These are phyloP conservation scores for Magnusiomyces ingens DNA, from an alignment of 1,139 yeast species.

Conservation along the genomic window DNA sequence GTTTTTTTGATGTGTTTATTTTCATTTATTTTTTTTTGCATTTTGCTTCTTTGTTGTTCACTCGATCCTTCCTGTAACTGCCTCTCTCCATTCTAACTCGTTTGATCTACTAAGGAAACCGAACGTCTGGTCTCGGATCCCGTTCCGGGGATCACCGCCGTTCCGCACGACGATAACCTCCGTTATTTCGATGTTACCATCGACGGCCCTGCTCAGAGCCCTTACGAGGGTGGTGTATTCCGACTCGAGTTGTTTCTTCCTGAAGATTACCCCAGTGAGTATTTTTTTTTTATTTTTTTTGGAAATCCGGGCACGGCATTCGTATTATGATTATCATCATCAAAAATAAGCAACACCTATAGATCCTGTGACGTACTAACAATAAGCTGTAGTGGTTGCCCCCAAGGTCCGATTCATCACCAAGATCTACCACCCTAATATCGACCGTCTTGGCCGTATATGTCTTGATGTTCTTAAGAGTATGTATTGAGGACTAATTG, in stretches of 20 bases:
- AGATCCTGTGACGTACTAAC: too few species aligned
- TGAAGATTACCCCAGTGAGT: slow-evolving; percentile 68
- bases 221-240: slow-evolving; percentile 74
- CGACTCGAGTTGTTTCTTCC: slow-evolving; percentile 73
- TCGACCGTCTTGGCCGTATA: slow-evolving; percentile 89
- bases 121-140: slow-evolving; percentile 90
- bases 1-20: not conserved
- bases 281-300: not conserved
- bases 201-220: slow-evolving; percentile 84
- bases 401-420: slow-evolving; percentile 91
- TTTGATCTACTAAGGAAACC: slow-evolving; percentile 53
- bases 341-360: not conserved
- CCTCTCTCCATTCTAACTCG: not conserved
- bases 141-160: slow-evolving; percentile 91
- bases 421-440: slow-evolving; percentile 92
- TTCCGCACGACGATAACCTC: slow-evolving; percentile 87
- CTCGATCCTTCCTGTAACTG: too few species aligned
- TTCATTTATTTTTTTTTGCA: not conserved
- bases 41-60: not conserved
- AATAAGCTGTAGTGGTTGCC: slow-evolving; percentile 51
- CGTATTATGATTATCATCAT: not conserved
- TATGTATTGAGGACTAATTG: slow-evolving; percentile 27
- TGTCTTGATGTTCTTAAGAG: slow-evolving; percentile 91
- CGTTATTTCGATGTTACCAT: slow-evolving; percentile 85
- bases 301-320: not conserved